phyloP scores from a whole-genome alignment of 2,329 filamentous ascomycete species.

The Monilinia vaccinii-corymbosi region DNA sequence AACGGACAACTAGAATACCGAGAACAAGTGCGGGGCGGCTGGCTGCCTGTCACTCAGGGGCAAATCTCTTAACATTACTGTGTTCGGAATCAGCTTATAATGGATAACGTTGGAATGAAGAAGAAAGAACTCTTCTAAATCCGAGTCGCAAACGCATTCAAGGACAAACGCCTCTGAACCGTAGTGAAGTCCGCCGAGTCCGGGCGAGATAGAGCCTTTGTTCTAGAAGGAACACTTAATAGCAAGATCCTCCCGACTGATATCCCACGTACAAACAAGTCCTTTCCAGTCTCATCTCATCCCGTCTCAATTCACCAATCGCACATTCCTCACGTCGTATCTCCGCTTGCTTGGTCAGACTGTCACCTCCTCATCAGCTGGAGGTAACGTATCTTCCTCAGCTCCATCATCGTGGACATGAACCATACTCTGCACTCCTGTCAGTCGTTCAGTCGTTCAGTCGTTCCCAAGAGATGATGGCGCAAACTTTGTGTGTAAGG shows the following conservation, averaged over 20 bases:
- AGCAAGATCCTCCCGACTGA: neutral
- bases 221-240: too few relatives aligned
- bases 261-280: too few relatives aligned
- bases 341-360: neutral
- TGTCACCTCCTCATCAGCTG: neutral
- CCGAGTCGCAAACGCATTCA: neutral
- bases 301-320: neutral
- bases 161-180: neutral
- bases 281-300: neutral
- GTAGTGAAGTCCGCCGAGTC: neutral
- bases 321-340: neutral
- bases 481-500: too few relatives aligned
- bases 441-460: neutral
- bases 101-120: too few relatives aligned
- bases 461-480: too few relatives aligned
- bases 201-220: neutral
- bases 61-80: neutral
- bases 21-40: neutral
- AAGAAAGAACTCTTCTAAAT: neutral
- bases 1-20: constrained; percentile 3
- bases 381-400: too few relatives aligned
- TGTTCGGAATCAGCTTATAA: too few relatives aligned
- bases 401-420: neutral
- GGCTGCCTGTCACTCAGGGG: too few relatives aligned
- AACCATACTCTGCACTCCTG: too few relatives aligned